phyloP scores from a whole-genome alignment of 2,329 filamentous ascomycete genomes.

The Penicillium sp. region DNA sequence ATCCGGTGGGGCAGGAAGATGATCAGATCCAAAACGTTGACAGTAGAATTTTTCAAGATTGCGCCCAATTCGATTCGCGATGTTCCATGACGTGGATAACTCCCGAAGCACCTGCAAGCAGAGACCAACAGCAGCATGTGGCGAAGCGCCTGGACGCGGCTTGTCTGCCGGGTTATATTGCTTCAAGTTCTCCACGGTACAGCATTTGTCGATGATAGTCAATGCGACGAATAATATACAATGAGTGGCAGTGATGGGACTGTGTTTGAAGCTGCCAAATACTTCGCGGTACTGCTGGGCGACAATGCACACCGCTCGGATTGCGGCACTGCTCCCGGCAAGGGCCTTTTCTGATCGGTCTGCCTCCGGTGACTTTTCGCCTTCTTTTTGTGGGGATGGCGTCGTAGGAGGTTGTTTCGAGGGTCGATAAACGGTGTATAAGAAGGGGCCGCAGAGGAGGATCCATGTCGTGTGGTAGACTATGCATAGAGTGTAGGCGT shows the following conservation, averaged over 20 bases:
- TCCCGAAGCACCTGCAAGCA: conserved; percentile 18
- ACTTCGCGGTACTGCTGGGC: conserved; percentile 29
- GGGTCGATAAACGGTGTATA: conserved; percentile 4
- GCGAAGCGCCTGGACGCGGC: conserved; percentile 1
- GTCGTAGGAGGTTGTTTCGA: background rate
- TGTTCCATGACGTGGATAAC: conserved; percentile 21
- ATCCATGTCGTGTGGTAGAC: conserved; percentile 33
- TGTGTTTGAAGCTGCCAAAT: conserved; percentile 33
- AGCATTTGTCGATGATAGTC: conserved; percentile 22
- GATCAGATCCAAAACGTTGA: conserved; percentile 12
- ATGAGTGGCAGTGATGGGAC: conserved; percentile 35
- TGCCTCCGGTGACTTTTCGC: background rate
- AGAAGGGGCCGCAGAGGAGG: conserved; percentile 30
- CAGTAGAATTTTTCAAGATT: conserved; percentile 20
- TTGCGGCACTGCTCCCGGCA: conserved; percentile 19
- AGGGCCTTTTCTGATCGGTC: conserved; percentile 8
- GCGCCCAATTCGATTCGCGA: conserved; percentile 19
- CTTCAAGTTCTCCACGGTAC: conserved; percentile 2
- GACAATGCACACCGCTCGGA: conserved; percentile 22
- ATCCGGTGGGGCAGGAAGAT: conserved; percentile 6
- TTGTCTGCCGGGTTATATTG: conserved; percentile 3
- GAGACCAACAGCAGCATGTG: conserved; percentile 14
- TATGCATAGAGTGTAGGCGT: conserved; percentile 33
- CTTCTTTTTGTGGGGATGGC: no score
- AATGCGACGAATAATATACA: conserved; percentile 33